phyloP scores from a whole-genome alignment of 768 basidiomycete species.

The Suillus occidentalis region DNA sequence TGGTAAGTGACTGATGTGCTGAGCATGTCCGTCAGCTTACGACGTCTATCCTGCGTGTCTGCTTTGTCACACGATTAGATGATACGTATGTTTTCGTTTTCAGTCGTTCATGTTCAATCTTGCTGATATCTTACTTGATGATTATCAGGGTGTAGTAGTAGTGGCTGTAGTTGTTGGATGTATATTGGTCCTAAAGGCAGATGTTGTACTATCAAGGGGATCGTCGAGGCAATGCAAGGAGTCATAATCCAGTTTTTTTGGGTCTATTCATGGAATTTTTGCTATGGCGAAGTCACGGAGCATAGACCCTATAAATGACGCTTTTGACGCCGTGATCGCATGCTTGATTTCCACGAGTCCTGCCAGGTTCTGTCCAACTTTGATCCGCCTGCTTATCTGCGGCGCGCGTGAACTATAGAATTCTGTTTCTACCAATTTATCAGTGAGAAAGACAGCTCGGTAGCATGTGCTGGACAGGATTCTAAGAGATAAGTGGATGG shows the following conservation, averaged over 20 bases:
- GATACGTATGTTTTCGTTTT: slow-evolving; percentile 51
- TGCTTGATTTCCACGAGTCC: not conserved
- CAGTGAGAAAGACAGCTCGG: not conserved
- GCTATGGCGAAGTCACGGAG: not conserved
- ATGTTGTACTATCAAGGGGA: slow-evolving; percentile 12
- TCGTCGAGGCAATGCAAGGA: not conserved
- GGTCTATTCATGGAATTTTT: not conserved
- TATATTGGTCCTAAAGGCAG: slow-evolving; percentile 16
- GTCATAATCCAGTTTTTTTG: not conserved
- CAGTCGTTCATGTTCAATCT: not conserved
- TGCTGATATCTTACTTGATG: slow-evolving; percentile 7
- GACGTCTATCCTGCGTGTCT: slow-evolving; percentile 7
- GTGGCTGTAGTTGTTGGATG: slow-evolving; percentile 2
- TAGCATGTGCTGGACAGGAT: not conserved
- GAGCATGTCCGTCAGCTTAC: slow-evolving; percentile 17
- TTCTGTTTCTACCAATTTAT: not conserved
- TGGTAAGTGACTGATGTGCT: slow-evolving; percentile 44
- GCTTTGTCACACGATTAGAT: slow-evolving; percentile 36
- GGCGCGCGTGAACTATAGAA: not conserved
- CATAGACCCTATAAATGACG: not conserved
- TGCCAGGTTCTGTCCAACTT: not conserved
- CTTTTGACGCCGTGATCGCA: not conserved
- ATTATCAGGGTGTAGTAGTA: slow-evolving; percentile 33
- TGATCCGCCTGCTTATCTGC: not conserved
- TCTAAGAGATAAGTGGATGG: not conserved